Evolutionary conservation across 306 rosid species (phyloP), one percentile per base, ranked within the genome.

Genomic region (Cucumis sativus): DNA sequence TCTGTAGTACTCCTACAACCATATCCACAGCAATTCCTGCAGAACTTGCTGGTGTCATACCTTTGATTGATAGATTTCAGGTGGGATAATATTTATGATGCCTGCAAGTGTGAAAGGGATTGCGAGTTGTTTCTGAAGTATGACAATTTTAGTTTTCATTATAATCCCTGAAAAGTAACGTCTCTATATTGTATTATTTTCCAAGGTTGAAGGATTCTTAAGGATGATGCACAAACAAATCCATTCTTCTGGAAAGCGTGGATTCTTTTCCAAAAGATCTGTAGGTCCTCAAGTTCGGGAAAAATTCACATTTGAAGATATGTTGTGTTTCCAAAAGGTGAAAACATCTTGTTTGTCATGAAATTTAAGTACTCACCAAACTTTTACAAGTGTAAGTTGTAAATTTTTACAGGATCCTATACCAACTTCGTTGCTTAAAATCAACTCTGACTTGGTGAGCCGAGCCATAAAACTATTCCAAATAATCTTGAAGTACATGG

Each of bases 311-410:
- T 96, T 96, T 75, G 99, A 92, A 82, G 98, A 96, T 76, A 96
- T 96, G 99, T 69, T 96, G 69, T 89, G 96, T 86, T 96, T 92
- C 82, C 99, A 96, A 84, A 96, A 92, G 98, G 99, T 96, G 66
- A 71, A 25, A 7, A 58, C 61, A 43, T 78, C 41, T 66, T n/a
- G 10, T 57, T 43, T 33, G 20, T 80, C 60, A 35, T 60, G 47
- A 70, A 56, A 1, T 49, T 69, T 25, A 4, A 74, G 21, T 21
- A 68, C 73, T 41, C 64, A 33, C 75, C 39, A 61, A 77, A 77
- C 64, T 41, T 79, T 81, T 61, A 70, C 40, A 43, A 8, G 4
- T 14, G 23, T 25, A 49, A 49, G 61, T 49, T 72, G 76, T 57
- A 28, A 72, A 60, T 30, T 72, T 83, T 28, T 82, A 66, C 85